phyloP scores from a whole-genome alignment of 164 flowering plant genomes.

The Chimonanthus praecox region DNA sequence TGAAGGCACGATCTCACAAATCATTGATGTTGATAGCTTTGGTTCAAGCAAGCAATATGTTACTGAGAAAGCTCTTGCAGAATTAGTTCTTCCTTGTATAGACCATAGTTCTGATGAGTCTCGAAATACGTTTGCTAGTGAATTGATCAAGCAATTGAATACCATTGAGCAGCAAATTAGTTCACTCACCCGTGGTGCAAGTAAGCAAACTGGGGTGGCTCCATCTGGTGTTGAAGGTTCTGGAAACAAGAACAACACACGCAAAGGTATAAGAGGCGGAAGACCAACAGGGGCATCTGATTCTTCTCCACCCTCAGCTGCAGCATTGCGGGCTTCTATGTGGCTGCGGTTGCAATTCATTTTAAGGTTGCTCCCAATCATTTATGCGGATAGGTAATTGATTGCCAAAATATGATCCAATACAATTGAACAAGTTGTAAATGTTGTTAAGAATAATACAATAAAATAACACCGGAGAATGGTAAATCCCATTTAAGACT shows the following conservation, averaged over 20 bases:
- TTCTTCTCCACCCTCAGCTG: constrained; percentile 60
- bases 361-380: constrained; percentile 74
- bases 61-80: constrained; percentile 82
- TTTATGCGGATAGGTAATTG: constrained; percentile 76
- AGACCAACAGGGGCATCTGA: constrained; percentile 36
- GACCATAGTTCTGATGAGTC: constrained; percentile 89
- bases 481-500: too few species aligned
- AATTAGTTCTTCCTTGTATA: constrained; percentile 79
- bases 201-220: constrained; percentile 46
- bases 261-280: constrained; percentile 62
- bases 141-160: constrained; percentile 88
- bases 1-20: constrained; percentile 37
- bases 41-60: constrained; percentile 40
- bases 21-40: constrained; percentile 34
- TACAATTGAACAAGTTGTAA: too few species aligned
- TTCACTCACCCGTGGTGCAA: constrained; percentile 50
- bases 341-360: constrained; percentile 86
- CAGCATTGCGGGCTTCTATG: constrained; percentile 85
- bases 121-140: constrained; percentile 75
- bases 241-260: constrained; percentile 47
- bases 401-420: too few species aligned
- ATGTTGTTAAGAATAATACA: too few species aligned
- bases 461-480: too few species aligned
- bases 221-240: constrained; percentile 54
- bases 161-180: constrained; percentile 75